Evolutionary conservation across 495 filamentous ascomycete species (phyloP).

Genomic region (Podospora bellae-mahoneyi): DNA sequence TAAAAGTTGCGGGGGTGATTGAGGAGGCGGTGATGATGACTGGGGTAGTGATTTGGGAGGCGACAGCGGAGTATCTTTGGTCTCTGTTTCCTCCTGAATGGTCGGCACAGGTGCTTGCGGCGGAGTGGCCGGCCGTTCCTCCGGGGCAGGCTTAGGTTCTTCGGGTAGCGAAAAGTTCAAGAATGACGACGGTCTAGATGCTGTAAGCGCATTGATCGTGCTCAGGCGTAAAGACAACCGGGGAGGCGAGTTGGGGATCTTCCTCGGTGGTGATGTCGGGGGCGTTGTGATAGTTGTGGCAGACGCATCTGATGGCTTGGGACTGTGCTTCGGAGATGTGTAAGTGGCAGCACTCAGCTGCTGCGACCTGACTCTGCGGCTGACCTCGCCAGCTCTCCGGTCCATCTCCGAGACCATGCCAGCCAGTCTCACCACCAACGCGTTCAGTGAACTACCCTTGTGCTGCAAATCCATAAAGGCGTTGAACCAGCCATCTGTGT

Average conservation of each 20-base stretch:
- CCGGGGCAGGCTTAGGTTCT: neutral
- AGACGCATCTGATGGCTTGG: constrained; percentile 30
- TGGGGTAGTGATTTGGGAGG: neutral
- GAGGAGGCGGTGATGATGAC: neutral
- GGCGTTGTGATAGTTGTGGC: constrained; percentile 27
- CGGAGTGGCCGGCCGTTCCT: constrained; percentile 1
- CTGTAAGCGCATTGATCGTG: constrained; percentile 20
- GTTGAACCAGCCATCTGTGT: constrained; percentile 80
- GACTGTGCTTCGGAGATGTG: constrained; percentile 29
- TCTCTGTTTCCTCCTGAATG: neutral
- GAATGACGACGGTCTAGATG: constrained; percentile 14
- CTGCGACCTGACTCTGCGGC: constrained; percentile 56
- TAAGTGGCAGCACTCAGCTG: constrained; percentile 26
- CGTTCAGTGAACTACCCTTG: constrained; percentile 59
- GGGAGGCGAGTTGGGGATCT: constrained; percentile 30
- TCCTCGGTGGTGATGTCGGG: constrained; percentile 27
- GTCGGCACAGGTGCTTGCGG: neutral
- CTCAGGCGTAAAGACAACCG: constrained; percentile 35
- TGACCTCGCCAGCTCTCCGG: constrained; percentile 67
- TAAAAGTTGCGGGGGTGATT: neutral
- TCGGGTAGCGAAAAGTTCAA: constrained; percentile 22
- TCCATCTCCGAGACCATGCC: constrained; percentile 75
- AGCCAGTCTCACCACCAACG: constrained; percentile 59
- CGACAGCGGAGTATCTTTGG: neutral
- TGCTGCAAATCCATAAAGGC: constrained; percentile 67